Percentiles rank a stretch among this genome's conserved stretches.
These are phyloP conservation scores for Penicillium atrosanguineum DNA, from an alignment of 495 filamentous ascomycete species.

Conservation along the genomic window DNA sequence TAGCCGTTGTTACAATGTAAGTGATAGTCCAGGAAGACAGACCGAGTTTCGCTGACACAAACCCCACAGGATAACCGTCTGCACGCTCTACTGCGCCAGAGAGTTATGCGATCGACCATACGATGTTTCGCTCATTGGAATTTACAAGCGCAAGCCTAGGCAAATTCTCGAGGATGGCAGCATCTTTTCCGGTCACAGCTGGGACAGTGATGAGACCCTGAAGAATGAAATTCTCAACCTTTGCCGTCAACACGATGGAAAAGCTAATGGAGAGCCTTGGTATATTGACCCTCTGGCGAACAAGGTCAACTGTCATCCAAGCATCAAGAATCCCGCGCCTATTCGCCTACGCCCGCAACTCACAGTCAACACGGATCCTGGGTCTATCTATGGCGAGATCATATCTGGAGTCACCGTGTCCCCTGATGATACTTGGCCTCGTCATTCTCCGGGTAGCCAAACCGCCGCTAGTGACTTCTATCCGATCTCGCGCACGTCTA, in stretches of 20 bases:
- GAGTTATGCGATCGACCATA: constrained; percentile 44
- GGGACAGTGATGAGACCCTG: constrained; percentile 41
- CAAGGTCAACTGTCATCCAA: constrained; percentile 30
- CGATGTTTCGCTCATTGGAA: constrained; percentile 40
- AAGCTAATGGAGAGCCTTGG: constrained; percentile 27
- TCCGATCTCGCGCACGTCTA: constrained; percentile 37
- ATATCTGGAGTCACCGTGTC: constrained; percentile 30
- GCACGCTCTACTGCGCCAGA: constrained; percentile 40
- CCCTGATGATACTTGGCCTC: constrained; percentile 23
- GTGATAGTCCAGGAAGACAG: constrained; percentile 3
- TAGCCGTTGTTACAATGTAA: constrained; percentile 40
- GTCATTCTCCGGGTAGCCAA: constrained; percentile 26
- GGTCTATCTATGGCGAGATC: constrained; percentile 29
- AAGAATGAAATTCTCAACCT: constrained; percentile 42
- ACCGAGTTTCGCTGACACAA: neutral
- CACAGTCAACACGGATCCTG: constrained; percentile 28
- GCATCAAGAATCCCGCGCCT: constrained; percentile 36
- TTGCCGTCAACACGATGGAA: constrained; percentile 39
- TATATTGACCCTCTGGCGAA: constrained; percentile 29
- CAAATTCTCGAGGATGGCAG: constrained; percentile 27
- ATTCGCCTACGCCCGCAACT: constrained; percentile 34
- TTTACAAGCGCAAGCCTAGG: constrained; percentile 26
- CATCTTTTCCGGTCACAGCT: constrained; percentile 38
- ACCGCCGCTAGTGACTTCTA: constrained; percentile 22
- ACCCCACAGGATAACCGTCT: constrained; percentile 33